Evolutionary conservation across 495 filamentous ascomycete species (phyloP).

Genomic region (Penicillium cosmopolitanum): DNA sequence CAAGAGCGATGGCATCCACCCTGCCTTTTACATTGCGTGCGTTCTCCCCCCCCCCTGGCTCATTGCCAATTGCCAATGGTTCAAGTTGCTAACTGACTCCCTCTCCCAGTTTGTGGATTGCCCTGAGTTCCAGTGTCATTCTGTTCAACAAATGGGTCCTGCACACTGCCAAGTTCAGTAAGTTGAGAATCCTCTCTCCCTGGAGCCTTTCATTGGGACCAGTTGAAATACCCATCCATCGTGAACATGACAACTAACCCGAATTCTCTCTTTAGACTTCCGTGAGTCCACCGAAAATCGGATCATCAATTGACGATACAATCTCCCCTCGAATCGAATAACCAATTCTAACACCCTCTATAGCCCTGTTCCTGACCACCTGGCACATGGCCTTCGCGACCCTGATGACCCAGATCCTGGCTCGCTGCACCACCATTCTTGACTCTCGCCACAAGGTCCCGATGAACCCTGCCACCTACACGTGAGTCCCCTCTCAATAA

Average conservation of each 20-base stretch:
- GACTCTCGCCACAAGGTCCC: conserved; percentile 85
- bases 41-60: conserved; percentile 34
- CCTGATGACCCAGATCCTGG: conserved; percentile 81
- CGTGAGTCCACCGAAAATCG: conserved; percentile 24
- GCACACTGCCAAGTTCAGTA: conserved; percentile 74
- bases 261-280: conserved; percentile 38
- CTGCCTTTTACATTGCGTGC: conserved; percentile 83
- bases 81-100: conserved; percentile 11
- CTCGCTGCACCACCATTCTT: conserved; percentile 75
- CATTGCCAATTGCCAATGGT: background rate
- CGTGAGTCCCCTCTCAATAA: conserved; percentile 42
- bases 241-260: conserved; percentile 22
- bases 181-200: conserved; percentile 36
- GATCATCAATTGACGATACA: background rate
- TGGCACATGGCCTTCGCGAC: conserved; percentile 88
- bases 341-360: background rate
- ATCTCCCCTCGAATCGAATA: background rate
- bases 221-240: background rate
- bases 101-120: conserved; percentile 74
- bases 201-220: background rate
- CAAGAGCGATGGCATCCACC: conserved; percentile 58
- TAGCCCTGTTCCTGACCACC: conserved; percentile 76
- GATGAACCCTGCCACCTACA: conserved; percentile 82
- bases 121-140: conserved; percentile 85
- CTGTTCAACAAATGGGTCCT: conserved; percentile 99